Evolutionary conservation across 257 asterid genomes (phyloP).

Genomic region (Mitragyna speciosa): DNA sequence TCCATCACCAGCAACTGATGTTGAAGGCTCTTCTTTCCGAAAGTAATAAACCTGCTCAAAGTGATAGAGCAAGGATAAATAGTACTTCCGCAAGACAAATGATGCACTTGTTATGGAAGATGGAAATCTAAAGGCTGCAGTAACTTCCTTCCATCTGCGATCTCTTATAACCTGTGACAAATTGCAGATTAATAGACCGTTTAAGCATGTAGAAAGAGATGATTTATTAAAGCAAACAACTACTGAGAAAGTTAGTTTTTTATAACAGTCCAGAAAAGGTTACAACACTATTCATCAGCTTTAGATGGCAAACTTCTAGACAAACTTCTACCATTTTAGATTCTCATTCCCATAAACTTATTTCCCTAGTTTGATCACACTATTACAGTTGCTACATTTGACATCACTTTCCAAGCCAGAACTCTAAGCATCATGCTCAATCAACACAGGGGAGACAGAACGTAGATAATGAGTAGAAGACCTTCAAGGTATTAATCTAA

Average conservation of each 20-base stretch:
- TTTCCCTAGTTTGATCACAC: not conserved
- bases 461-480: no score
- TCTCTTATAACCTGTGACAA: conserved; percentile 67
- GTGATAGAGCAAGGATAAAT: conserved; percentile 80
- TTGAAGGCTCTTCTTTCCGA: conserved; percentile 61
- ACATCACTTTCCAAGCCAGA: not conserved
- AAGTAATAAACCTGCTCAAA: conserved; percentile 95
- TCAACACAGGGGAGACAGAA: not conserved
- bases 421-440: not conserved
- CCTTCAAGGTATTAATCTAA: not conserved
- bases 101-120: conserved; percentile 80
- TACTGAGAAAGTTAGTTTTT: not conserved
- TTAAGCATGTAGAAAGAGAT: not conserved
- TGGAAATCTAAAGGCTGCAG: conserved; percentile 76
- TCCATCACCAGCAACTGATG: conserved; percentile 44
- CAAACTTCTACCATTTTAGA: not conserved
- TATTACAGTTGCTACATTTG: not conserved
- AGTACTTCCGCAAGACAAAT: conserved; percentile 73
- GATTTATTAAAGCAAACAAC: no score
- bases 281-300: not conserved
- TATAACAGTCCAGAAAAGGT: not conserved
- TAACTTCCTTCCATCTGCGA: conserved; percentile 90
- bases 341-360: not conserved
- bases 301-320: not conserved
- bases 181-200: conserved; percentile 17